phyloP scores from a whole-genome alignment of 2,329 filamentous ascomycete genomes.

The Diaporthe caulivora region DNA sequence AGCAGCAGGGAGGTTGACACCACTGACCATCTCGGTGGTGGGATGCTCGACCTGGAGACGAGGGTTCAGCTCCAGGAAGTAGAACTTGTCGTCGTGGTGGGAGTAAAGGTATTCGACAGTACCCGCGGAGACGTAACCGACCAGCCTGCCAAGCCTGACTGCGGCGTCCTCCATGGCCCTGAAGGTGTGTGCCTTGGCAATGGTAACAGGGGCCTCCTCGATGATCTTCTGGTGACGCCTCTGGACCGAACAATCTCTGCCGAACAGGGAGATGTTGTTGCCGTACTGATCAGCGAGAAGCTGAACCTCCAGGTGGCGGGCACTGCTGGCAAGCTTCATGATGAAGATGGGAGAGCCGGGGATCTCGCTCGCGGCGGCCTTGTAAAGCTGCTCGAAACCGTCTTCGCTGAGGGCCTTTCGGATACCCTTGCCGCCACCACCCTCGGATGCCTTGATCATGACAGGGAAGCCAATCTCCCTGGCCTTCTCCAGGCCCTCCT shows the following conservation, averaged over 20 bases:
- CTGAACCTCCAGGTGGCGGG: conserved; percentile 96
- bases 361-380: conserved; percentile 96
- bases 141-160: conserved; percentile 90
- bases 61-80: conserved; percentile 98
- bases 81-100: conserved; percentile 97
- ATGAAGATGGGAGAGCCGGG: conserved; percentile 99
- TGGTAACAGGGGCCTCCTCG: conserved; percentile 97
- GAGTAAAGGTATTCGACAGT: conserved; percentile 99
- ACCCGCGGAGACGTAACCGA: conserved; percentile 98
- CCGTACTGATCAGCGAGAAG: conserved; percentile 98
- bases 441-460: conserved; percentile 99
- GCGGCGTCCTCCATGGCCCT: conserved; percentile 96
- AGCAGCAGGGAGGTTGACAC: conserved; percentile 95
- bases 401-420: conserved; percentile 91
- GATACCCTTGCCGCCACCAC: conserved; percentile 99
- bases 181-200: conserved; percentile 91
- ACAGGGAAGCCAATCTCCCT: conserved; percentile 96
- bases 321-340: conserved; percentile 99
- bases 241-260: conserved; percentile 98
- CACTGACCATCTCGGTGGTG: conserved; percentile 98
- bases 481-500: conserved; percentile 90
- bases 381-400: conserved; percentile 88
- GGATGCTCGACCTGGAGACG: conserved; percentile 99
- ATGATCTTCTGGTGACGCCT: conserved; percentile 99
- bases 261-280: conserved; percentile 99